Evolutionary conservation across 177 flowering plant species (phyloP), one percentile per base, ranked within the genome.

Genomic region (Vitis hybrid): DNA sequence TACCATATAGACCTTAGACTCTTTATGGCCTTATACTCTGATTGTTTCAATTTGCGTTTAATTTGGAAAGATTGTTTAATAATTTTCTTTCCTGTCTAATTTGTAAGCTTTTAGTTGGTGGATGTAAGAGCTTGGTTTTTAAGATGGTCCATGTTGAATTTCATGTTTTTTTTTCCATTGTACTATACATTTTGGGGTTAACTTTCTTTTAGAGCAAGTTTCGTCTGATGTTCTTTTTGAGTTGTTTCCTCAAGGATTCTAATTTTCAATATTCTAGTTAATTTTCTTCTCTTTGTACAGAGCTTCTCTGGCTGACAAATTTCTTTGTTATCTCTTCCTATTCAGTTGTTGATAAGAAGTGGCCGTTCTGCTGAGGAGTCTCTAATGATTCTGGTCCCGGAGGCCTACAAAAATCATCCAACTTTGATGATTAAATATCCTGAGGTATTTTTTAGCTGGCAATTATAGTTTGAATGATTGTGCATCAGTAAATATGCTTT

Each of bases 321-420:
- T 75, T 69, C 48, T 69, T 66, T 39, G 49, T 26, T 26, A 26
- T 26, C 26, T 69, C 67, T 19, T 62, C 72, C 12, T 75, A 49
- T 64, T 74, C 82, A 96, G 99, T 80, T 96, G 77, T 75, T 96
- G 50, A 75, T 93, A 66, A 87, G 96, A 89, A 91, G 99, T 87
- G 98, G 99, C 9, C 97, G 99, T 32, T 70, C 76, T 76, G 88
- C 99, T 15, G 92, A 91, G 82, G 99, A 92, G 83, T 92, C 97
- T 75, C 79, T 96, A 58, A 96, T 96, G 99, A 88, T 93, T 86
- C 97, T 96, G 66, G 99, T 96, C 67, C 99, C 99, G 48, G 99
- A 96, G 84, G 99, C 97, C 67, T 96, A 93, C 81, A 89, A 93
- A 76, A 96, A 96, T 68, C 99, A 96, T 78, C 99, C 99, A 49